These are phyloP conservation scores for Pterula multifida DNA, from an alignment of 1,284 basidiomycete genomes.

Conservation along the genomic window DNA sequence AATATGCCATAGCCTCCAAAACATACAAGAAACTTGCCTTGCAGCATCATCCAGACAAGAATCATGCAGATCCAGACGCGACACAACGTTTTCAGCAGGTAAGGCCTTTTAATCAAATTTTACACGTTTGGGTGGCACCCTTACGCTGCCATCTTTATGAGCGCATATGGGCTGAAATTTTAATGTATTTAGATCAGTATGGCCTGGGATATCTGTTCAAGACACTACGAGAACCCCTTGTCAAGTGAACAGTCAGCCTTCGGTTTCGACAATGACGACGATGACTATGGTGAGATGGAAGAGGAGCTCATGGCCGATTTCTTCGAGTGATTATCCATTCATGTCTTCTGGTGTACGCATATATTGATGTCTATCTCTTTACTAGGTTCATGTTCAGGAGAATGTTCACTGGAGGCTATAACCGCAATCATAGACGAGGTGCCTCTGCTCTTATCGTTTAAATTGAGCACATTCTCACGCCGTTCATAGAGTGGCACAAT, in stretches of 20 bases:
- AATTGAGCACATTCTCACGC: background rate
- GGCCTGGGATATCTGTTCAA: conserved; percentile 21
- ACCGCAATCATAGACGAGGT: conserved; percentile 17
- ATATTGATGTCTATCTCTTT: conserved; percentile 1
- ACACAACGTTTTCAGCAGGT: conserved; percentile 22
- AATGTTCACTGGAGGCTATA: conserved; percentile 17
- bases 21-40: conserved; percentile 22
- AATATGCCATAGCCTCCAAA: conserved; percentile 15
- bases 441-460: conserved; percentile 8
- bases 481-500: background rate
- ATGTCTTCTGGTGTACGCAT: background rate
- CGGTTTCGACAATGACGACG: conserved; percentile 6
- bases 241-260: conserved; percentile 14
- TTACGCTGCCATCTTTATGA: background rate
- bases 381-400: conserved; percentile 23
- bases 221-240: conserved; percentile 21
- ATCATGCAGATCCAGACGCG: conserved; percentile 16
- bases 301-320: conserved; percentile 17
- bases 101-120: background rate
- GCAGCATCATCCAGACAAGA: conserved; percentile 22
- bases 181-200: conserved; percentile 18
- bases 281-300: conserved; percentile 16
- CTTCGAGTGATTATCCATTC: conserved; percentile 15
- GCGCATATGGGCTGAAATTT: background rate
- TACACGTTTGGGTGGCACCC: background rate